A percentile compares a stretch with the other conserved stretches of the same genome.
These are phyloP conservation scores for Kokia cookei DNA, from an alignment of 441 rosid species.

Conservation along the genomic window DNA sequence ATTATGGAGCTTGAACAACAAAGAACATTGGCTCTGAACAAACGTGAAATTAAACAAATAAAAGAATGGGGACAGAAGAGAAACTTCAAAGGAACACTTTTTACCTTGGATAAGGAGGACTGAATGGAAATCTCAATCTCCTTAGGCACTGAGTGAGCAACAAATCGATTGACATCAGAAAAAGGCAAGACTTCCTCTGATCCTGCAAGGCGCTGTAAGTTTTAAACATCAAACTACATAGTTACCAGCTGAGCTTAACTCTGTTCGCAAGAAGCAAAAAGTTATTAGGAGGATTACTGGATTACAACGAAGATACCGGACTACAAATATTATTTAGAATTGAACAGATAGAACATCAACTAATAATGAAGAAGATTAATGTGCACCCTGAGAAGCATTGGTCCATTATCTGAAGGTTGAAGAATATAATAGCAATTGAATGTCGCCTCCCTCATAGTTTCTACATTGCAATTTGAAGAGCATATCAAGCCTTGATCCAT, in stretches of 20 bases:
- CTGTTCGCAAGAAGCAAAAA: background rate
- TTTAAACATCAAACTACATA: constrained; percentile 17
- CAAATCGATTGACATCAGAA: constrained; percentile 36
- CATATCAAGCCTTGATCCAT: constrained; percentile 83
- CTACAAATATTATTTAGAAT: background rate
- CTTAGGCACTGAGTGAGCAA: constrained; percentile 39
- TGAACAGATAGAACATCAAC: background rate
- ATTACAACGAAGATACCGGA: background rate
- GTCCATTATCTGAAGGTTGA: constrained; percentile 81
- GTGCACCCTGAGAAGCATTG: constrained; percentile 86
- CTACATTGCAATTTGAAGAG: constrained; percentile 57
- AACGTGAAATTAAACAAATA: background rate
- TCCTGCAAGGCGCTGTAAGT: constrained; percentile 74
- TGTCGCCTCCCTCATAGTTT: constrained; percentile 47
- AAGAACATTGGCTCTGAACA: background rate
- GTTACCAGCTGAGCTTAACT: constrained; percentile 1
- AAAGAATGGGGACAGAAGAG: background rate
- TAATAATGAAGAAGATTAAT: constrained; percentile 7
- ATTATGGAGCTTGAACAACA: background rate
- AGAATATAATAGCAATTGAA: constrained; percentile 77
- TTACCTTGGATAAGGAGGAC: constrained; percentile 51
- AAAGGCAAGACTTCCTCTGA: constrained; percentile 68
- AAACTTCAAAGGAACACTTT: background rate
- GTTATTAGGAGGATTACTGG: background rate
- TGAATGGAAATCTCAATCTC: constrained; percentile 58